Conservation (phyloP, 2,329 filamentous ascomycete species). For the Arthrobotrys entomopaga region DNA sequence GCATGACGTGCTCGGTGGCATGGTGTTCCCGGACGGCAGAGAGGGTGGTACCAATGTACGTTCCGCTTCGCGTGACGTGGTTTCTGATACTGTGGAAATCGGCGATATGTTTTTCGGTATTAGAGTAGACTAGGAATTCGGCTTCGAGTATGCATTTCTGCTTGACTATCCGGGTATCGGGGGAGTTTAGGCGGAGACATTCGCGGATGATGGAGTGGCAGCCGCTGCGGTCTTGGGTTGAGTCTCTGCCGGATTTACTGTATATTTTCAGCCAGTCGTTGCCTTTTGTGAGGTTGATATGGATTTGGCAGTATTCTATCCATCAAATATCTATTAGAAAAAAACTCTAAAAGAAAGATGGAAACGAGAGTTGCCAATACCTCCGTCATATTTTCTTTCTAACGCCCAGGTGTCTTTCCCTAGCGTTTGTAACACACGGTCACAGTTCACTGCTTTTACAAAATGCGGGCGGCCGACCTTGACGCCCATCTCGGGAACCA, state of each 20-base stretch:
- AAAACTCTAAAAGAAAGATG: not conserved
- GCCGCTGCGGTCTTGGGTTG: slow-evolving; percentile 74
- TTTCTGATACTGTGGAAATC: slow-evolving; percentile 85
- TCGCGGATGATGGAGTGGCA: slow-evolving; percentile 68
- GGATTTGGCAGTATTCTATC: slow-evolving; percentile 84
- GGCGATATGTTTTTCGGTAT: slow-evolving; percentile 72
- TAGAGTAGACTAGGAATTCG: slow-evolving; percentile 81
- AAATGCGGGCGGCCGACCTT: slow-evolving; percentile 58
- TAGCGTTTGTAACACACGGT: slow-evolving; percentile 27
- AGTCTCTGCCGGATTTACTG: slow-evolving; percentile 91
- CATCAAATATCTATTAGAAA: not conserved
- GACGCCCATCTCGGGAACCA: slow-evolving; percentile 57
- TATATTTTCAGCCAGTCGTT: slow-evolving; percentile 76
- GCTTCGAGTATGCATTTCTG: slow-evolving; percentile 81
- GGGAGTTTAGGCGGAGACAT: slow-evolving; percentile 71
- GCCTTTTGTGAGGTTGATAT: slow-evolving; percentile 74
- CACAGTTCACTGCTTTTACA: slow-evolving; percentile 56
- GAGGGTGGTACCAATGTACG: slow-evolving; percentile 75
- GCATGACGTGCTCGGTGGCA: slow-evolving; percentile 68
- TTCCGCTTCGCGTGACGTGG: slow-evolving; percentile 78
- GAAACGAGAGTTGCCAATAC: slow-evolving; percentile 5
- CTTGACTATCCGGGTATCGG: slow-evolving; percentile 69
- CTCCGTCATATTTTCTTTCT: slow-evolving; percentile 59
- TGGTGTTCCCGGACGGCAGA: slow-evolving; percentile 59
- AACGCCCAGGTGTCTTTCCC: slow-evolving; percentile 54